Evolutionary conservation across 2,329 filamentous ascomycete species (phyloP), one percentile per base, ranked within the genome.

Genomic region (Sporothrix protearum): DNA sequence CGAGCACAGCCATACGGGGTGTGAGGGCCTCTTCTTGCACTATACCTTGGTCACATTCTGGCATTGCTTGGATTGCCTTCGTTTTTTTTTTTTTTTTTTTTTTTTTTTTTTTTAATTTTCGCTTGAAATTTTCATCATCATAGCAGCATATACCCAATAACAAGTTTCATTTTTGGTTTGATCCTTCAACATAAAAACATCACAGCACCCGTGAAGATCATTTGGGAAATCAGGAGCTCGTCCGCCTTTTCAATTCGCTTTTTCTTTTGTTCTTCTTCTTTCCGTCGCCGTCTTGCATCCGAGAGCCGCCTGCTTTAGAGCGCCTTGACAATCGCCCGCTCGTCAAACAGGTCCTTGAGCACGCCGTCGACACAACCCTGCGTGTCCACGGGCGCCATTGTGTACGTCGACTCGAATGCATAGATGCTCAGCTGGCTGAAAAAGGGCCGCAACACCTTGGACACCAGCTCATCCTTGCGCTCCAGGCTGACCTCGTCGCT

Each of bases 401-500:
- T 89, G 80, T 99, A 99, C 71, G 92, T 95, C 73, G 91, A 92
- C 83, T 99, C 96, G 81, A 97, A 99, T 0, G 92, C 91, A 79
- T 91, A 92, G 77, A 99, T 97, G 79, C 94, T 97, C 74, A 99
- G 82, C 78, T 96, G 92, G 16, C 91, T 91, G 78, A 98, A 93
- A 81, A 97, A 98, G 0, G 95, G 95, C 75, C 92, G 86, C 74
- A 98, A 81, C 14, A 97, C 87, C 78, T 91, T 91, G 72, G 89
- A 89, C 5, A 96, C 87, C 72, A 98, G 81, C 79, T 91, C 88
- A 69, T 90, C 88, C 76, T 85, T 87, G 74, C 86, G 83, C 74
- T 92, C 90, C 49, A 89, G 81, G 42, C 79, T 78, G 1, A 88
- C 81, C 25, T 88, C 85, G 71, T 88, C 85, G 73, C 80, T 85